A percentile compares a stretch with the other conserved stretches of the same genome.
Evolutionary conservation across 169 alveolate genomes (phyloP).

Genomic region (Perkinsus marinus): DNA sequence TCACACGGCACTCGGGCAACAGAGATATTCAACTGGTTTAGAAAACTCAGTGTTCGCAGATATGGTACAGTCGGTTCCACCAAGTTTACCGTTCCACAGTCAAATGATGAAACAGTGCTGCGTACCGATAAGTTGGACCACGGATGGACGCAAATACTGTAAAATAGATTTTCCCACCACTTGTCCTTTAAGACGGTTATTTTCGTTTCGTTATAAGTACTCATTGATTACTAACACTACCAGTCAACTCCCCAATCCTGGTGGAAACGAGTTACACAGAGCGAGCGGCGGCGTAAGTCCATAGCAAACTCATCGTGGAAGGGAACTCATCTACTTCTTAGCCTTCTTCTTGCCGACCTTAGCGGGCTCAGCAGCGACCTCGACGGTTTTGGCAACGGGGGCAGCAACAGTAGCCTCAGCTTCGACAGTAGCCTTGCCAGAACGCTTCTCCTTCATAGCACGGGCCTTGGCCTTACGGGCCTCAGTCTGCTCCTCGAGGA

Average conservation of each 20-base stretch:
- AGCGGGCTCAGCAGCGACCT: neutral
- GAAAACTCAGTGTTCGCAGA: no score
- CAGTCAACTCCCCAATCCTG: neutral
- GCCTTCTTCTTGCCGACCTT: neutral
- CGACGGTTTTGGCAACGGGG: neutral
- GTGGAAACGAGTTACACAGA: neutral
- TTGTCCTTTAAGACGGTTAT: no score
- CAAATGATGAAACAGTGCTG: no score
- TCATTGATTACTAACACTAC: neutral
- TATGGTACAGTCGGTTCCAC: no score
- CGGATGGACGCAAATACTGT: no score
- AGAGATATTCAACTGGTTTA: no score
- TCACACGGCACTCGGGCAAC: no score
- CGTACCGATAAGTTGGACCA: no score
- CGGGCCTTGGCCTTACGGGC: conserved; percentile 69
- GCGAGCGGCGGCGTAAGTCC: neutral
- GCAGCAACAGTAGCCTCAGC: neutral
- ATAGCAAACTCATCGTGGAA: neutral
- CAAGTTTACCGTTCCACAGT: no score
- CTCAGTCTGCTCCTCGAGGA: conserved; percentile 53
- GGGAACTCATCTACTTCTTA: neutral
- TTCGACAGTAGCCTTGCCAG: conserved; percentile 24
- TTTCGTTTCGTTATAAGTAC: no score
- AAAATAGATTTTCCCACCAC: no score
- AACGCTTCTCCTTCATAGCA: conserved; percentile 44